Conservation (phyloP, 345 rosid species). For the Brassica rapa region DNA sequence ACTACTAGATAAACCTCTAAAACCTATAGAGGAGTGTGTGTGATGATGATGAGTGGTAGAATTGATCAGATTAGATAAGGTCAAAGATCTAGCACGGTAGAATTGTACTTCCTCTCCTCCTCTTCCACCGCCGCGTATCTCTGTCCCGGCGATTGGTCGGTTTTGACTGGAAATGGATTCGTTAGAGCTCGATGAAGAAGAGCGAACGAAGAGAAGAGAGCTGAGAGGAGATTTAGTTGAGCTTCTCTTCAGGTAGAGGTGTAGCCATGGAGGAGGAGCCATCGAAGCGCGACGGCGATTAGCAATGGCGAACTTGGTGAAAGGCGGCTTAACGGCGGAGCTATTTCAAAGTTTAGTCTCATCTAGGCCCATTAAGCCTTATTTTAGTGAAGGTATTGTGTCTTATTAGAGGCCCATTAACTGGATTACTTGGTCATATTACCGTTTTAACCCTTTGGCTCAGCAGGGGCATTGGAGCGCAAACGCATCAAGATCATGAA, state of each 20-base stretch:
- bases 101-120: constrained; percentile 51
- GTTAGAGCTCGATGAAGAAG: constrained; percentile 28
- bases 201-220: neutral
- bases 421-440: neutral
- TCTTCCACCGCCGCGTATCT: constrained; percentile 18
- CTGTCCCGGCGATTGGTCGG: constrained; percentile 31
- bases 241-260: constrained; percentile 29
- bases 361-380: constrained; percentile 10
- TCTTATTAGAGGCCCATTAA: neutral
- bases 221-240: constrained; percentile 5
- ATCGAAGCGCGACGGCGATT: constrained; percentile 21
- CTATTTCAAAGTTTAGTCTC: neutral
- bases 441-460: neutral
- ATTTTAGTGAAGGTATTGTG: neutral
- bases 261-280: constrained; percentile 42
- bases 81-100: constrained; percentile 49
- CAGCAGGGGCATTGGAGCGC: neutral
- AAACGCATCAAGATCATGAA: neutral
- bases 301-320: constrained; percentile 18
- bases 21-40: constrained; percentile 15
- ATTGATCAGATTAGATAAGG: constrained; percentile 60
- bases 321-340: constrained; percentile 19
- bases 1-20: constrained; percentile 44
- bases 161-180: constrained; percentile 47
- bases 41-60: constrained; percentile 52